Evolutionary conservation across 2,329 filamentous ascomycete species (phyloP).

Genomic region (Claviceps fusiformis): DNA sequence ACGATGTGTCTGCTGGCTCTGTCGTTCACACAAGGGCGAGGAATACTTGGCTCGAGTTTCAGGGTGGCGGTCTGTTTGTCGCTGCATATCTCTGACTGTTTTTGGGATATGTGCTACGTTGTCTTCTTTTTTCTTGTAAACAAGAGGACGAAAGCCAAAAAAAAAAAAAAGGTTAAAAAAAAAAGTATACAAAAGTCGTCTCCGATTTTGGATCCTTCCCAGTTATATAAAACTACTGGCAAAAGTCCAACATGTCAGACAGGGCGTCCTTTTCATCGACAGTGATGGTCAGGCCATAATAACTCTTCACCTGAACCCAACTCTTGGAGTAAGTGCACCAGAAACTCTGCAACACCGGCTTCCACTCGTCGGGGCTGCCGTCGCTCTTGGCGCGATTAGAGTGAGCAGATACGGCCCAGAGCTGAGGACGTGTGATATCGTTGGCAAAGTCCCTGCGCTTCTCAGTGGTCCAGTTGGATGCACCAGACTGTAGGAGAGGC

Average conservation of each 20-base stretch:
- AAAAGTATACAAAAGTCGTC: background rate
- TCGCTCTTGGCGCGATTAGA: slow-evolving; percentile 68
- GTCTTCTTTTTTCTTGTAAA: background rate
- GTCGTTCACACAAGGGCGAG: too few species aligned
- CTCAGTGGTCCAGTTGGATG: slow-evolving; percentile 55
- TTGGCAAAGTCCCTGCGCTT: slow-evolving; percentile 61
- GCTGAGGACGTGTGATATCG: slow-evolving; percentile 61
- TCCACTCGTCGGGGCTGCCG: slow-evolving; percentile 60
- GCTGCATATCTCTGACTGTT: background rate
- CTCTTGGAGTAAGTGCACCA: slow-evolving; percentile 67
- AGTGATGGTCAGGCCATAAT: slow-evolving; percentile 56
- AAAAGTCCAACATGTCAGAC: slow-evolving; percentile 24
- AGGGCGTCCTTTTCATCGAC: slow-evolving; percentile 58
- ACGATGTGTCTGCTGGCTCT: background rate
- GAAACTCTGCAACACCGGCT: slow-evolving; percentile 54
- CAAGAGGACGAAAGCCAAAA: too few species aligned
- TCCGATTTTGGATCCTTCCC: too few species aligned
- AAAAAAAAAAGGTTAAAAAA: too few species aligned
- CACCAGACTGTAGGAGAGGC: slow-evolving; percentile 43
- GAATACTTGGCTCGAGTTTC: background rate
- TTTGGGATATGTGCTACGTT: background rate
- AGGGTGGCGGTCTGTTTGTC: background rate
- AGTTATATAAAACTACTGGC: slow-evolving; percentile 9
- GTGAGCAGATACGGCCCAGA: slow-evolving; percentile 65
- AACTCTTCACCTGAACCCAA: slow-evolving; percentile 68